These are phyloP conservation scores for Hansenula sp. DNA, from an alignment of 1,139 yeast genomes.

Conservation along the genomic window DNA sequence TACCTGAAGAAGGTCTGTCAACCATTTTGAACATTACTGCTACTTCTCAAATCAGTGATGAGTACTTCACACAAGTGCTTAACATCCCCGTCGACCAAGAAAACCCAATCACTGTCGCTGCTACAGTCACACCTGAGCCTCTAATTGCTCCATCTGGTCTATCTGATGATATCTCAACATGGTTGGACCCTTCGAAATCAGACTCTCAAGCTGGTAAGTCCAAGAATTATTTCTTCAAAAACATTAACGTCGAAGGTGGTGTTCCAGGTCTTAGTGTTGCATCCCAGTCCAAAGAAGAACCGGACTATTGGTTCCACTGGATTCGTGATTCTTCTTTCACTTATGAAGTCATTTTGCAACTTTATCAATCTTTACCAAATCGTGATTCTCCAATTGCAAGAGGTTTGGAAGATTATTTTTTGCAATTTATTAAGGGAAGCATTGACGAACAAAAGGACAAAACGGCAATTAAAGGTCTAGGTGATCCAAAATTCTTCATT, in stretches of 20 bases:
- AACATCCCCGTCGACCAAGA: background rate
- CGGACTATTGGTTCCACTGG: constrained; percentile 86
- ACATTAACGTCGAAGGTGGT: background rate
- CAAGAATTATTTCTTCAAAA: background rate
- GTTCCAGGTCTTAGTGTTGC: constrained; percentile 74
- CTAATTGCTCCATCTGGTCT: background rate
- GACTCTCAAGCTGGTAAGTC: background rate
- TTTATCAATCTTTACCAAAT: constrained; percentile 29
- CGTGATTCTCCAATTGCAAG: constrained; percentile 25
- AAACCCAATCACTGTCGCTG: background rate
- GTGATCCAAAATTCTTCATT: constrained; percentile 78
- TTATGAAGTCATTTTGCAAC: constrained; percentile 51
- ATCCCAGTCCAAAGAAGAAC: constrained; percentile 59
- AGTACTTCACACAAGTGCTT: too few species aligned
- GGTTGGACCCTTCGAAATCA: background rate
- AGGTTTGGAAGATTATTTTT: constrained; percentile 46
- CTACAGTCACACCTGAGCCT: background rate
- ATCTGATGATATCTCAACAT: background rate
- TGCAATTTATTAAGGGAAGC: constrained; percentile 41
- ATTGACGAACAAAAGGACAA: constrained; percentile 52
- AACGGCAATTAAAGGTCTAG: constrained; percentile 51
- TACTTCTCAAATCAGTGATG: too few species aligned
- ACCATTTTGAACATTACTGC: too few species aligned
- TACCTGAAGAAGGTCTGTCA: too few species aligned
- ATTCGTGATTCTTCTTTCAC: constrained; percentile 81